Evolutionary conservation across 371 early-diverging fungal genomes (phyloP), one percentile per base, ranked within the genome.

Genomic region (Circinella umbellata): DNA sequence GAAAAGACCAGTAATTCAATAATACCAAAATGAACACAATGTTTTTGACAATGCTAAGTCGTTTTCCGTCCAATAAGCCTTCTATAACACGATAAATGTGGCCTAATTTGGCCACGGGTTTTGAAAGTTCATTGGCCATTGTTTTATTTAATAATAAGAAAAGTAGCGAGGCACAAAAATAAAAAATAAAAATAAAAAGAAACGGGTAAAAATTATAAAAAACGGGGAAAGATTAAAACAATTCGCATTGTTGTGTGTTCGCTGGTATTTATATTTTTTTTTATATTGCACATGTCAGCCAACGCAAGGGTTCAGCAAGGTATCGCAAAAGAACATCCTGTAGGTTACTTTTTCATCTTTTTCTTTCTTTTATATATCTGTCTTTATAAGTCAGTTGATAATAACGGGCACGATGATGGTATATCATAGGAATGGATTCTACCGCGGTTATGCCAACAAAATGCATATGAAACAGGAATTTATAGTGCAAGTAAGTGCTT

Each of bases 21-120:
- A 90, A 7, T 15, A 90, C 88, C 61, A 88, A 60, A 49, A 90
- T 66, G 65, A 90, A 89, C 34, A 88, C 79, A 71, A 88, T 74
- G 66, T 90, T 90, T 72, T 90, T 89, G 59, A 86, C 54, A 62
- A 74, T 69, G 57, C 61, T 69, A 47, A 85, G 70, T n/a, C 76
- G 72, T 11, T 82, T 81, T 63, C 73, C 73, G 72, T 83, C 78
- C 39, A 87, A 69, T 53, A 68, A 72, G 34, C 74, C 37, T 48
- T 81, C 69, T 42, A 78, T 47, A 49, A 69, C 17, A 14, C 69
- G 63, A 10, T 69, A n/a, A 10, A 70, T 54, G 53, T 63, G 48
- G 15, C 49, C 51, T 20, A 64, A 14, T 1, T 54, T 42, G 27
- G 51, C 42, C n/a, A 49, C 18, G 14, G 72, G 68, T 62, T 64